Percentiles rank a stretch among this genome's conserved stretches.
phyloP scores from a whole-genome alignment of 768 basidiomycete species.

The Hortiboletus campestris region DNA sequence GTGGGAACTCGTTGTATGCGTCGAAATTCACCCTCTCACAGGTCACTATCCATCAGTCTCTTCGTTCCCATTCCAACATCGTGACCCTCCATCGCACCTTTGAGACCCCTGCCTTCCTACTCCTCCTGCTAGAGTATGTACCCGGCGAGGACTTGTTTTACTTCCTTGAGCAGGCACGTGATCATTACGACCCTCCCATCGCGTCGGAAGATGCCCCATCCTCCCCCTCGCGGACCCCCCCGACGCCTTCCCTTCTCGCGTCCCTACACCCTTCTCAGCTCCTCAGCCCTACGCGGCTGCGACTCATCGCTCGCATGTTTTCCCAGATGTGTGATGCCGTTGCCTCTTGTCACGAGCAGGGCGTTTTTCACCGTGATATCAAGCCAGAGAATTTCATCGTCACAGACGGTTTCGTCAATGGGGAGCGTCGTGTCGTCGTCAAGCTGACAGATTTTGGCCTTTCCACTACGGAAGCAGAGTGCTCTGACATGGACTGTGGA shows the following conservation, averaged over 20 bases:
- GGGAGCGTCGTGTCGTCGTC: constrained; percentile 89
- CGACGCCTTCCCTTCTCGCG: constrained; percentile 90
- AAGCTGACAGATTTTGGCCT: constrained; percentile 97
- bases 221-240: constrained; percentile 68
- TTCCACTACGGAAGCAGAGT: constrained; percentile 84
- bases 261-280: constrained; percentile 76
- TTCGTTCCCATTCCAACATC: constrained; percentile 88
- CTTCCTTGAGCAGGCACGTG: constrained; percentile 94
- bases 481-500: constrained; percentile 96
- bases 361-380: constrained; percentile 95
- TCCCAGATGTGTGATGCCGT: constrained; percentile 99
- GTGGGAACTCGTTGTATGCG: constrained; percentile 4
- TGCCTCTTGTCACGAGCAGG: constrained; percentile 86
- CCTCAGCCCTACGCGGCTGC: constrained; percentile 83
- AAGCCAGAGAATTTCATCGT: constrained; percentile 99
- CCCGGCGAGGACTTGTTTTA: constrained; percentile 98
- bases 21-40: constrained; percentile 29
- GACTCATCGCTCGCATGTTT: constrained; percentile 96
- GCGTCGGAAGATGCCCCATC: constrained; percentile 12
- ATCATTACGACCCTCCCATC: constrained; percentile 62
- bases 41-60: constrained; percentile 94
- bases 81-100: constrained; percentile 92
- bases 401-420: constrained; percentile 68
- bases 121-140: constrained; percentile 92
- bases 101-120: constrained; percentile 87